phyloP scores from a whole-genome alignment of 345 rosid species.

The Barbarea vulgaris region DNA sequence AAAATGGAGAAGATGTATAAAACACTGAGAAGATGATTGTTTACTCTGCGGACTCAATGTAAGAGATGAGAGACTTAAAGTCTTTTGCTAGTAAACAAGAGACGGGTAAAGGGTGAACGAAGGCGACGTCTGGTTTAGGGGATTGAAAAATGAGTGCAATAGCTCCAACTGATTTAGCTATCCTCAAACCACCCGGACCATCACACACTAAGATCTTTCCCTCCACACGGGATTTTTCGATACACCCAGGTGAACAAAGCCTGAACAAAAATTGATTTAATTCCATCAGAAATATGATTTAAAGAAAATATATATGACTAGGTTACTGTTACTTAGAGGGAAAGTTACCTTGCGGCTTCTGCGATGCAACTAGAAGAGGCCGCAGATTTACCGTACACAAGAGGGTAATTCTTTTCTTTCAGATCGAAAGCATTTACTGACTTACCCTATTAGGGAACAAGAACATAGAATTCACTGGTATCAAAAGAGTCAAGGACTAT shows the following conservation, averaged over 20 bases:
- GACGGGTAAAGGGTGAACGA: conserved; percentile 30
- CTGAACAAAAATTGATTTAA: conserved; percentile 15
- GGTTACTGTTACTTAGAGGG: background rate
- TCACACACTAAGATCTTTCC: conserved; percentile 50
- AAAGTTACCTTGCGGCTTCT: conserved; percentile 11
- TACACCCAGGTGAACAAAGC: conserved; percentile 29
- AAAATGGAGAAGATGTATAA: background rate
- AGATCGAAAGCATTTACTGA: conserved; percentile 45
- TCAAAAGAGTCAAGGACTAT: background rate
- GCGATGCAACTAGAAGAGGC: background rate
- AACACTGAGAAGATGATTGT: background rate
- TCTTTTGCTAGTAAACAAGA: background rate
- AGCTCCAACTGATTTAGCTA: conserved; percentile 26
- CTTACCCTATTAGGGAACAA: conserved; percentile 37
- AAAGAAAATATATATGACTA: background rate
- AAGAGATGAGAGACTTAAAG: conserved; percentile 27
- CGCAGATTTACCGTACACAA: conserved; percentile 30
- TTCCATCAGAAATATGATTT: background rate
- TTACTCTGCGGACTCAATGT: conserved; percentile 39
- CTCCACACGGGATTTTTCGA: conserved; percentile 28
- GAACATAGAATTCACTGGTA: background rate
- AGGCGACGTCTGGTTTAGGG: conserved; percentile 4
- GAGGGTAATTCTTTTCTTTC: conserved; percentile 38
- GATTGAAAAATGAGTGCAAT: conserved; percentile 24
- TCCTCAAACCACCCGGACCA: background rate